Percentiles rank a stretch among this genome's conserved stretches.
Conservation (phyloP, 2,329 filamentous ascomycete genomes). For the Monosporascus sp. region DNA sequence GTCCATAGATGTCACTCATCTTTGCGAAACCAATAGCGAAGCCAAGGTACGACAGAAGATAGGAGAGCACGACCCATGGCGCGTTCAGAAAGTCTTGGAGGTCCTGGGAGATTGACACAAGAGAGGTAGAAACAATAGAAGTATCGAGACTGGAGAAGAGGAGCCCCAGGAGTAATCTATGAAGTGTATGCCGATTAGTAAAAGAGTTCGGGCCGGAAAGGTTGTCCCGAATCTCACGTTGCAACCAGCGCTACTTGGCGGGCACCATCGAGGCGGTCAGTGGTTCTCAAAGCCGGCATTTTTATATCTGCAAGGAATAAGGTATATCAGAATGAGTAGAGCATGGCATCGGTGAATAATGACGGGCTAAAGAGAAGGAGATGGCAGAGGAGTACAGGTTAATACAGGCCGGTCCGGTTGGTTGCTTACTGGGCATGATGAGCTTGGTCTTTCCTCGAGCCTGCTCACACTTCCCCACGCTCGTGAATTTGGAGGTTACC, state of each 20-base stretch:
- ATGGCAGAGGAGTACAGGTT: too few relatives aligned
- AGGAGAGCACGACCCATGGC: slow-evolving; percentile 51
- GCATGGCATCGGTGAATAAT: neutral
- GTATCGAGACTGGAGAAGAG: slow-evolving; percentile 54
- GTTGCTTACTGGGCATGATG: neutral
- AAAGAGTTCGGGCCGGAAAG: slow-evolving; percentile 27
- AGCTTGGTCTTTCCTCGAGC: neutral
- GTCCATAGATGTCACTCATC: slow-evolving; percentile 55
- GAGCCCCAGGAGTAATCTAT: slow-evolving; percentile 45
- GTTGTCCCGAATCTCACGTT: slow-evolving; percentile 24
- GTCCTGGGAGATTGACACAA: slow-evolving; percentile 51
- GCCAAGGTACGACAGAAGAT: slow-evolving; percentile 54
- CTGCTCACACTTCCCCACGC: neutral
- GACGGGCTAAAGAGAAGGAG: neutral
- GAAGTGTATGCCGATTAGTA: slow-evolving; percentile 8
- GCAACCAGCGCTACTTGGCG: slow-evolving; percentile 29
- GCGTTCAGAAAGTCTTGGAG: slow-evolving; percentile 46
- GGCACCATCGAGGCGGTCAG: slow-evolving; percentile 12
- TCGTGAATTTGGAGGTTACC: neutral
- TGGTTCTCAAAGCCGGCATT: neutral
- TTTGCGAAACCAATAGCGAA: slow-evolving; percentile 55
- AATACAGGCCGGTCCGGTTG: too few relatives aligned
- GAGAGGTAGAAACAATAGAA: slow-evolving; percentile 53
- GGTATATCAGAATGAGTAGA: neutral
- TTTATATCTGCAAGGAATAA: neutral